Conservation (phyloP, 495 filamentous ascomycete genomes). For the Annulohypoxylon nitens region DNA sequence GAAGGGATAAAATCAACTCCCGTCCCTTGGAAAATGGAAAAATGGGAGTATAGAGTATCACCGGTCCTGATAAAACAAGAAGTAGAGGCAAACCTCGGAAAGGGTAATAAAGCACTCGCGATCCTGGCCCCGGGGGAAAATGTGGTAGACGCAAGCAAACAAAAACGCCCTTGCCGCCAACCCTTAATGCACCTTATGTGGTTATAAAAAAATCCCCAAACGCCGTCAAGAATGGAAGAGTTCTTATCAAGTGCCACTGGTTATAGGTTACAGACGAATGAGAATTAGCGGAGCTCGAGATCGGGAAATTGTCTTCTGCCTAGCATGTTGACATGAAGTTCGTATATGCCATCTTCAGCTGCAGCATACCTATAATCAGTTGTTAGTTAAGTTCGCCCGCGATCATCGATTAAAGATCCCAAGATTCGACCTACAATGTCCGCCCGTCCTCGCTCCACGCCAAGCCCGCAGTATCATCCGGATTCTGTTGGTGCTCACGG, state of each 20-base stretch:
- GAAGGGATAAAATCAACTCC: slow-evolving; percentile 26
- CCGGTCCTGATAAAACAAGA: slow-evolving; percentile 7
- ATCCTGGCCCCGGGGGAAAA: slow-evolving; percentile 17
- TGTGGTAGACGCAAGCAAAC: slow-evolving; percentile 1
- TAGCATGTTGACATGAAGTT: slow-evolving; percentile 75
- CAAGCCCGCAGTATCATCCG: slow-evolving; percentile 73
- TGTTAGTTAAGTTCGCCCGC: slow-evolving; percentile 32
- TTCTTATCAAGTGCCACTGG: slow-evolving; percentile 9
- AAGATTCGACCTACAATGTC: slow-evolving; percentile 70
- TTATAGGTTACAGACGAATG: slow-evolving; percentile 18
- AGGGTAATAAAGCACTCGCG: slow-evolving; percentile 14
- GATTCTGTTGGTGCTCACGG: slow-evolving; percentile 52
- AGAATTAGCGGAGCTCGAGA: slow-evolving; percentile 65
- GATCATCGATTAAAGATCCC: too few species aligned
- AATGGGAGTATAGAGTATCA: neutral
- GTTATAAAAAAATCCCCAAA: slow-evolving; percentile 26
- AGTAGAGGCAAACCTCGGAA: slow-evolving; percentile 1
- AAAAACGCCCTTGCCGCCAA: slow-evolving; percentile 24
- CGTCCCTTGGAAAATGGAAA: neutral
- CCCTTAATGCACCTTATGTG: slow-evolving; percentile 36
- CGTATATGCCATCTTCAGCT: slow-evolving; percentile 80
- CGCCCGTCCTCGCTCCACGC: slow-evolving; percentile 78
- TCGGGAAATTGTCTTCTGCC: slow-evolving; percentile 75
- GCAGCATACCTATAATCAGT: slow-evolving; percentile 70
- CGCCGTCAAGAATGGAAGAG: slow-evolving; percentile 14